Base-by-base conservation (phyloP, 208 protist species). In the Trypanosomatidae sp. region DNA sequence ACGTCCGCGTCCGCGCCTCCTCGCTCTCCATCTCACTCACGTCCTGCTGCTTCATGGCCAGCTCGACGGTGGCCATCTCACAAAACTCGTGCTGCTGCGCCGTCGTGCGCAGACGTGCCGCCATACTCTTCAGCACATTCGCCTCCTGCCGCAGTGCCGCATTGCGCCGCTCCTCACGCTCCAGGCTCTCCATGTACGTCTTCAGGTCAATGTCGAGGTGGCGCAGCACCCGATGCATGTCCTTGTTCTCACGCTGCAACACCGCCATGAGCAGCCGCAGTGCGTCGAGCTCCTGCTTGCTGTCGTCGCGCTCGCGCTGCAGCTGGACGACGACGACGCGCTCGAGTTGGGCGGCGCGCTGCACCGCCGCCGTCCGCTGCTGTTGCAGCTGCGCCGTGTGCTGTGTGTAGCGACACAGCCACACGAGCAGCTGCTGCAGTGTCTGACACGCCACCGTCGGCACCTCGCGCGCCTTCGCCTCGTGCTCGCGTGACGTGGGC, bases 61-160 rank as follows among this genome's bases (percentile, higher is more conserved):
- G 39, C 55, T 72, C 70, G 11, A 56, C 56, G 33, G 30, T 43
- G 15, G 40, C 70, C 70, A 78, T 78, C 18, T 69, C 60, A 33
- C 54, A 64, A 42, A 72, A 72, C 61, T 78, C 70, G 11, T 61
- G 53, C 48, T 78, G 64, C 44, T 51, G 56, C 18, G 60, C 55
- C 11, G 47, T n/a, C n/a, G n/a, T n/a, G n/a, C n/a, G n/a, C n/a
- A n/a, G n/a, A n/a, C n/a, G n/a, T n/a, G n/a, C n/a, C 50, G 51
- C 51, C 23, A 45, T 51, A 20, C 43, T 43, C 25, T 46, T 50
- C 10, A 66, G 26, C 0, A 26, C 20, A 2, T 48, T 39, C 6
- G 61, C 43, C 49, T 70, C 60, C 26, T 55, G 49, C 13, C 33
- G 41, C 13, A 66, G 54, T 28, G 20, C 27, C 26, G 39, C 33